Evolutionary conservation across 306 rosid genomes (phyloP), one percentile per base, ranked within the genome.

Genomic region (Aeschynomene evenia): DNA sequence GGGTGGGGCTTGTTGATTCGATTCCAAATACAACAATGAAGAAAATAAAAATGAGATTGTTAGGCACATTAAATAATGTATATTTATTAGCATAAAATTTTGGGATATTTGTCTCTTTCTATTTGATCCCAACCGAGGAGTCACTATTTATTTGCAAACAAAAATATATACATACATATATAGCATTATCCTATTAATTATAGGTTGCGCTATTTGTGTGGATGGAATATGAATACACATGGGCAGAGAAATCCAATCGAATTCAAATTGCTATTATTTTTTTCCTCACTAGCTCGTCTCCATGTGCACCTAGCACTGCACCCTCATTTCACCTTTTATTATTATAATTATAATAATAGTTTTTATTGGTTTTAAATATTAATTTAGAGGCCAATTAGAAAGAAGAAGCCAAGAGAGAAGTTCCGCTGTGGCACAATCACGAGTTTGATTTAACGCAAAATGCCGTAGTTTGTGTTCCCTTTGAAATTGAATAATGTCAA

Each of bases 211-310:
- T 54, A 19, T 40, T 54, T 66, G 68, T 55, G 70, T 31, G 59
- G 7, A 46, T 42, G 50, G 26, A 55, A 67, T 48, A 40, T 45
- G 63, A 71, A 61, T 40, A 26, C 76, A 33, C 28, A 42, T 6
- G n/a, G n/a, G 21, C 15, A 33, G 9, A 11, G 10, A 46, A 66
- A 46, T 2, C 9, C 64, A 72, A 40, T 48, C 6, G 40, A 63
- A 68, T 11, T 40, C 3, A 40, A 72, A 36, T 63, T n/a, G n/a
- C n/a, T n/a, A 48, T 13, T 54, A 24, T 22, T 56, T 51, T 23
- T 22, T 48, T 46, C 50, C 77, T 77, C 77, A 79, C 77, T 76
- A 76, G 37, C 20, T 75, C 62, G 2, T 62, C 8, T 66, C 82
- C 76, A 77, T 77, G 68, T 63, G 73, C 71, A 67, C 5, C 31